These are phyloP conservation scores for Discostella stelligeroides DNA, from an alignment of 108 stramenopile genomes.

Conservation along the genomic window DNA sequence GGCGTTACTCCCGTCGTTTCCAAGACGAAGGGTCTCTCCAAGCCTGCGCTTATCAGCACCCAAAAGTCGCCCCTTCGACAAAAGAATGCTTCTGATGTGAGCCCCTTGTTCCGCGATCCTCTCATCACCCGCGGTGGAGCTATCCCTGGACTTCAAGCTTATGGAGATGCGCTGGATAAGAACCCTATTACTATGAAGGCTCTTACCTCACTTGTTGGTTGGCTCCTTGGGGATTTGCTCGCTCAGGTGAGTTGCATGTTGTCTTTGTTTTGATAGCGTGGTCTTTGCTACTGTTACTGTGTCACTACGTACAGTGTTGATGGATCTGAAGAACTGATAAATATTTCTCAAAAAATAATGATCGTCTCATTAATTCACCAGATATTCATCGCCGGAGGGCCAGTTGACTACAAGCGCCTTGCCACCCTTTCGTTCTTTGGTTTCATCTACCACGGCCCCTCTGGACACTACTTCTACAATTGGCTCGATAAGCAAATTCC, in stretches of 20 bases:
- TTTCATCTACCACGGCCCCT: slow-evolving; percentile 96
- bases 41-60: slow-evolving; percentile 41
- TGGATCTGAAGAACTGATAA: too few relatives aligned
- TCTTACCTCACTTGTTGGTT: slow-evolving; percentile 93
- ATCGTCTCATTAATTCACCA: slow-evolving; percentile 32
- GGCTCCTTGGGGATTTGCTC: slow-evolving; percentile 94
- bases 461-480: slow-evolving; percentile 99
- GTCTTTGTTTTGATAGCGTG: not conserved
- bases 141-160: slow-evolving; percentile 89
- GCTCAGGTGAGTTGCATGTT: slow-evolving; percentile 82
- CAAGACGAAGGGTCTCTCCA: slow-evolving; percentile 43
- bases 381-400: slow-evolving; percentile 92
- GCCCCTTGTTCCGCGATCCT: slow-evolving; percentile 82
- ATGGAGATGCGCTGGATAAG: slow-evolving; percentile 91
- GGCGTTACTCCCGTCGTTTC: slow-evolving; percentile 60
- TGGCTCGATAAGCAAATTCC: slow-evolving; percentile 90
- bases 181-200: slow-evolving; percentile 96
- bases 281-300: not conserved
- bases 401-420: slow-evolving; percentile 94
- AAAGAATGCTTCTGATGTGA: slow-evolving; percentile 56
- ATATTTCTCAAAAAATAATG: too few relatives aligned
- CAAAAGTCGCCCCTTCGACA: slow-evolving; percentile 52
- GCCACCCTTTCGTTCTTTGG: slow-evolving; percentile 93
- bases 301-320: too few relatives aligned
- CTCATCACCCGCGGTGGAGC: slow-evolving; percentile 84